These are phyloP conservation scores for Alternaria alternata DNA, from an alignment of 2,329 filamentous ascomycete genomes.

Conservation along the genomic window DNA sequence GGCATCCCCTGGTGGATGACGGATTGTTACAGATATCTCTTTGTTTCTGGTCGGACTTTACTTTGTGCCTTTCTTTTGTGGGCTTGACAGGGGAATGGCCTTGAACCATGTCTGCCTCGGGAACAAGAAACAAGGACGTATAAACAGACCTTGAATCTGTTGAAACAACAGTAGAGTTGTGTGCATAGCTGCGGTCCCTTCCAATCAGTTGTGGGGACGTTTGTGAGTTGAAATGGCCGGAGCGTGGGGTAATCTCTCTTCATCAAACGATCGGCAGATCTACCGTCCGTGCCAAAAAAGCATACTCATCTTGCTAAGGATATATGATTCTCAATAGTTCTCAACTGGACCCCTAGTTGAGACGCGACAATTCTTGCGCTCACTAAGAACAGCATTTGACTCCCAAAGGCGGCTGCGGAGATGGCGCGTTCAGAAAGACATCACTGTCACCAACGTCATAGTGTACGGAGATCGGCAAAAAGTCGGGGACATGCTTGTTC, in stretches of 20 bases:
- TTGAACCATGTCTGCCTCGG: neutral
- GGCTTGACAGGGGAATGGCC: neutral
- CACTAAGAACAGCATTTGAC: neutral
- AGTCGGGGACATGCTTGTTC: neutral
- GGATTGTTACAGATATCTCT: conserved; percentile 9
- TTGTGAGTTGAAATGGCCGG: conserved; percentile 18
- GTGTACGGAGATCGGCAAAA: neutral
- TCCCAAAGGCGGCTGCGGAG: too few relatives aligned
- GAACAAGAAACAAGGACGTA: conserved; percentile 2
- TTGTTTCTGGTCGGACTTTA: conserved; percentile 3
- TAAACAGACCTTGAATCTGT: neutral
- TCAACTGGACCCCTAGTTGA: neutral
- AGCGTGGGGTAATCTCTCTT: conserved; percentile 23
- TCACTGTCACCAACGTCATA: neutral
- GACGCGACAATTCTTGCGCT: neutral
- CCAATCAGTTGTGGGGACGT: conserved; percentile 4
- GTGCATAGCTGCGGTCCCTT: conserved; percentile 7
- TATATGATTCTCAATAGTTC: neutral
- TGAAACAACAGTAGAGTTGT: conserved; percentile 3
- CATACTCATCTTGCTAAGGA: neutral
- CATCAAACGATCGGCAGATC: conserved; percentile 11
- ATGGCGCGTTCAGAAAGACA: neutral
- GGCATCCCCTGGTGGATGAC: conserved; percentile 4
- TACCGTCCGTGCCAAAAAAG: conserved; percentile 4
- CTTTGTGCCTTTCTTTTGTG: conserved; percentile 1